Percentiles rank a stretch among this genome's conserved stretches.
These are phyloP conservation scores for Beauveria medogensis DNA, from an alignment of 2,329 filamentous ascomycete species.

Conservation along the genomic window DNA sequence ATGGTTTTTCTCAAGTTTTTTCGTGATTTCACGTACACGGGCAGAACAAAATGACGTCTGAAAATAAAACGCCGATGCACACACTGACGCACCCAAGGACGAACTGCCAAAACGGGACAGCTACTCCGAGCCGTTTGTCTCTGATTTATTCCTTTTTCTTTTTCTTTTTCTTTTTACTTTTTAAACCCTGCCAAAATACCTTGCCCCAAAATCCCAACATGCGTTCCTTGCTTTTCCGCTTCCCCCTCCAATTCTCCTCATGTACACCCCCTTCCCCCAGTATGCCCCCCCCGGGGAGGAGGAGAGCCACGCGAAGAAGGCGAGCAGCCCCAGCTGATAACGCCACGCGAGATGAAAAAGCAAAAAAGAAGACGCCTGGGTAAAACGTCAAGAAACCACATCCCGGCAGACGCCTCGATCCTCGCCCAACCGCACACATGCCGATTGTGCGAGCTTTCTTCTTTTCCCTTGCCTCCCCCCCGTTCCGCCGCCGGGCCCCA, in stretches of 20 bases:
- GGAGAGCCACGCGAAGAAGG: not conserved
- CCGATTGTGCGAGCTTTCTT: too few relatives aligned
- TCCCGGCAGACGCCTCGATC: not conserved
- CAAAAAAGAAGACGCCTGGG: not conserved
- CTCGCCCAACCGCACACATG: not conserved
- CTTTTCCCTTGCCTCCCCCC: too few relatives aligned
- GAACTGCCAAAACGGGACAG: conserved; percentile 2
- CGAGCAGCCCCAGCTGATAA: conserved; percentile 8
- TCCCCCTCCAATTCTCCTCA: not conserved
- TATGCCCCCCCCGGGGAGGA: not conserved
- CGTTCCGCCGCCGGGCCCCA: not conserved
- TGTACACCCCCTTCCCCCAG: not conserved
- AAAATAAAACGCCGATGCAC: not conserved
- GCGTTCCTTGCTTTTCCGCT: not conserved
- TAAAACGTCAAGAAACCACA: not conserved
- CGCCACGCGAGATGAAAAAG: not conserved
- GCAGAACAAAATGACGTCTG: too few relatives aligned
- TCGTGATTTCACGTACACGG: not conserved
- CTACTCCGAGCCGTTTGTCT: conserved; percentile 9
- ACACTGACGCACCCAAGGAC: not conserved
- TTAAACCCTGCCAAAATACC: not conserved
- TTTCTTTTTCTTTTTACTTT: not conserved
- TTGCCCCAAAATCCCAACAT: too few relatives aligned
- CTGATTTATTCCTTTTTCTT: conserved; percentile 13
- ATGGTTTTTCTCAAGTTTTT: not conserved